These are phyloP conservation scores for Corymbia maculata DNA, from an alignment of 345 rosid species.

Conservation along the genomic window DNA sequence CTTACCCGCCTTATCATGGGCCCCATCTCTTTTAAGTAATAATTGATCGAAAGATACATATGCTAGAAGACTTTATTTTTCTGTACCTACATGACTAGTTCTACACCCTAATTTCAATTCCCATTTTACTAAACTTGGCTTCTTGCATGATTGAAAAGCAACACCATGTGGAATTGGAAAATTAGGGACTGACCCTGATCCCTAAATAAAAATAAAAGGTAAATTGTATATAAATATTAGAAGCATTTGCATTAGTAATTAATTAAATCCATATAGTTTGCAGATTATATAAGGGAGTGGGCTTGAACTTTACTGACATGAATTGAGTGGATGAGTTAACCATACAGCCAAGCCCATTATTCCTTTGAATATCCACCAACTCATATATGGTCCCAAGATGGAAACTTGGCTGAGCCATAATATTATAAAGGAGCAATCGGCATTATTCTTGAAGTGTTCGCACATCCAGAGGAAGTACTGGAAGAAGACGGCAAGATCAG, in stretches of 20 bases:
- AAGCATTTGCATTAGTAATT: not conserved
- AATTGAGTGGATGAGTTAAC: not conserved
- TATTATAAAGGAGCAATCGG: not conserved
- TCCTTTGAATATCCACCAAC: too few relatives aligned
- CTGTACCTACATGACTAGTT: not conserved
- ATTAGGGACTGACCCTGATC: not conserved
- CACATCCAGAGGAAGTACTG: not conserved
- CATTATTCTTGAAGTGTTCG: not conserved
- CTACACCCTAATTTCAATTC: not conserved
- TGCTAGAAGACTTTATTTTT: not conserved
- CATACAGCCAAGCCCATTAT: not conserved
- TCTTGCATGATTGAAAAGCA: not conserved
- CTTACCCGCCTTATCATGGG: not conserved
- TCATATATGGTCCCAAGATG: not conserved
- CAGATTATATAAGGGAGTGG: not conserved
- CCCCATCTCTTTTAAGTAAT: not conserved
- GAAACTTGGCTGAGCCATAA: not conserved
- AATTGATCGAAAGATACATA: not conserved
- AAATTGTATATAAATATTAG: rapidly evolving
- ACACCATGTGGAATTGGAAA: not conserved
- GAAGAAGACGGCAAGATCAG: not conserved
- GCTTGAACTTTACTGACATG: not conserved
- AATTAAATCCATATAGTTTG: not conserved
- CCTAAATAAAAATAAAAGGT: too few relatives aligned
- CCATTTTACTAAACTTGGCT: not conserved